phyloP scores from a whole-genome alignment of 2,329 filamentous ascomycete genomes.

The Beauveria medogensis region DNA sequence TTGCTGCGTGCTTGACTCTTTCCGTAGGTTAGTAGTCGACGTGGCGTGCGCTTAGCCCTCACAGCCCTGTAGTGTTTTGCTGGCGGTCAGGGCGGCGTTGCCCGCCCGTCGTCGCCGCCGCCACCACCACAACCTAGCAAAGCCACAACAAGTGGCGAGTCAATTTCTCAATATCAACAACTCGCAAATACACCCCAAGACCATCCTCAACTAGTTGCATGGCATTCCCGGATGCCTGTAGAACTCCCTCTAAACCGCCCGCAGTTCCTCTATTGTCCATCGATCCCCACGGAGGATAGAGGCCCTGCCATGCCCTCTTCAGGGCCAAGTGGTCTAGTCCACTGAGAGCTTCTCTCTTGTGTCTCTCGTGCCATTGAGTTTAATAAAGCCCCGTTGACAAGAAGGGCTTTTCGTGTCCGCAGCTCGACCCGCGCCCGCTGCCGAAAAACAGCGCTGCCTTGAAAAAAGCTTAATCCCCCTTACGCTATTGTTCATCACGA shows the following conservation, averaged over 20 bases:
- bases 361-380: not conserved
- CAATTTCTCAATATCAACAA: too few relatives aligned
- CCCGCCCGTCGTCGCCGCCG: not conserved
- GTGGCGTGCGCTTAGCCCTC: not conserved
- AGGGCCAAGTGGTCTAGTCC: too few relatives aligned
- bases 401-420: not conserved
- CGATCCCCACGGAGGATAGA: not conserved
- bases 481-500: not conserved
- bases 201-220: not conserved
- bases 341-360: not conserved
- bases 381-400: not conserved
- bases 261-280: not conserved
- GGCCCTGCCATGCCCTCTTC: not conserved
- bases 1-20: not conserved
- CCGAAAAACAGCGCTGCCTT: not conserved
- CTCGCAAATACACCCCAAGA: not conserved
- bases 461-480: not conserved
- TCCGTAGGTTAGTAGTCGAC: not conserved
- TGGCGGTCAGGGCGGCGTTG: not conserved
- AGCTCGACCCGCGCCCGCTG: not conserved
- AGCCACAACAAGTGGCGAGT: not conserved
- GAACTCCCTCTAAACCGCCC: not conserved
- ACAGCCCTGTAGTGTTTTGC: not conserved
- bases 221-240: slow-evolving; percentile 1
- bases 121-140: not conserved